Percentiles rank a stretch among this genome's conserved stretches.
These are phyloP conservation scores for Lactarius hengduanensis DNA, from an alignment of 768 basidiomycete genomes.

Conservation along the genomic window DNA sequence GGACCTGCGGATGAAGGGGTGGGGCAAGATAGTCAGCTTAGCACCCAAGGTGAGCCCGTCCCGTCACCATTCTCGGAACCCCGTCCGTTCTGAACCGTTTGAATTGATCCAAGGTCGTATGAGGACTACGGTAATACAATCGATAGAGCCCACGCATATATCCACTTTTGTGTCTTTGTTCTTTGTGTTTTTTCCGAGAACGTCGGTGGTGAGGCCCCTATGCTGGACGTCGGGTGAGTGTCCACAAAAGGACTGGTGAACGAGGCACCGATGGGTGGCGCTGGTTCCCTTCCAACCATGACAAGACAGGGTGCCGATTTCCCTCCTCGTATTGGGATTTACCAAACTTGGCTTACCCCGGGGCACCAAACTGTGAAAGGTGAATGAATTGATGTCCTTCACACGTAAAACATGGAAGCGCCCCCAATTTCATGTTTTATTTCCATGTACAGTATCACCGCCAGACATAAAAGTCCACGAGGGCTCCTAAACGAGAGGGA, in stretches of 20 bases:
- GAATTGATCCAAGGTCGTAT: conserved; percentile 15
- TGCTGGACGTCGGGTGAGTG: not conserved
- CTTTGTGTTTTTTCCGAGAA: conserved; percentile 9
- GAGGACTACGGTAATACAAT: not conserved
- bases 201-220: conserved; percentile 1
- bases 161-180: not conserved
- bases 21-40: conserved; percentile 90
- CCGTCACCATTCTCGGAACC: conserved; percentile 7
- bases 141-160: not conserved
- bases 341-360: conserved; percentile 8
- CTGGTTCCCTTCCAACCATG: conserved; percentile 7
- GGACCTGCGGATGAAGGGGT: conserved; percentile 86
- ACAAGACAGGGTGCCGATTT: conserved; percentile 1
- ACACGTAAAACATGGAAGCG: conserved; percentile 19
- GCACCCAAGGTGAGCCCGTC: conserved; percentile 74
- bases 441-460: not conserved
- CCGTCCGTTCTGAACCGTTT: not conserved
- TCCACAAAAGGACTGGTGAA: conserved; percentile 4
- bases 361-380: conserved; percentile 1
- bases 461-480: not conserved
- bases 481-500: not conserved
- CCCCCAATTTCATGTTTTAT: not conserved
- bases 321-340: not conserved
- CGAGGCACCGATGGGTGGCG: conserved; percentile 10
- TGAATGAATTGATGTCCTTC: not conserved